These are phyloP conservation scores for Microdochium trichocladiopsis DNA, from an alignment of 2,329 filamentous ascomycete genomes.

Conservation along the genomic window DNA sequence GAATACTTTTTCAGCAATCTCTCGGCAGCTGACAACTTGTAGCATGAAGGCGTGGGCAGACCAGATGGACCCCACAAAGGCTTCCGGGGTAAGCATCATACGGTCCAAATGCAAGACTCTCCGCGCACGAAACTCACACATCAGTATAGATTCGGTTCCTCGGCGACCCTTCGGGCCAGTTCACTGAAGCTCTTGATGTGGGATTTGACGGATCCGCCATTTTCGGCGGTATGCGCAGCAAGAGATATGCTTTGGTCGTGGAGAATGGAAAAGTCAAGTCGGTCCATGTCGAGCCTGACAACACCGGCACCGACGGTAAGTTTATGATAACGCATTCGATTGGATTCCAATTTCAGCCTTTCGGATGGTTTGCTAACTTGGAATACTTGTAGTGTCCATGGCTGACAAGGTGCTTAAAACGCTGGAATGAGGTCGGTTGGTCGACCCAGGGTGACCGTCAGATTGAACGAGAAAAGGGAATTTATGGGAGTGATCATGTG, in stretches of 20 bases:
- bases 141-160: conserved; percentile 76
- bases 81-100: conserved; percentile 59
- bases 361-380: not conserved
- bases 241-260: conserved; percentile 79
- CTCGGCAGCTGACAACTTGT: conserved; percentile 6
- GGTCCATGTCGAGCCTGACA: conserved; percentile 80
- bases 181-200: conserved; percentile 78
- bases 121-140: no score
- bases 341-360: not conserved
- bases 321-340: not conserved
- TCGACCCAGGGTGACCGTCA: no score
- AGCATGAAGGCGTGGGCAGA: conserved; percentile 89
- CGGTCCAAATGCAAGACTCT: not conserved
- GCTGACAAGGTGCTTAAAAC: not conserved
- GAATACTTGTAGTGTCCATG: not conserved
- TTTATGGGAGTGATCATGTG: no score
- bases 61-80: conserved; percentile 65
- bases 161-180: conserved; percentile 70
- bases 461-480: no score
- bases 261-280: conserved; percentile 81
- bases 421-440: not conserved
- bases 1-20: not conserved
- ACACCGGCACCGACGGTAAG: conserved; percentile 72
- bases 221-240: conserved; percentile 76
- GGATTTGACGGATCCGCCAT: conserved; percentile 72